Evolutionary conservation across 1,139 yeast species (phyloP), one percentile per base, ranked within the genome.

Genomic region (Yamadazyma mexicana): DNA sequence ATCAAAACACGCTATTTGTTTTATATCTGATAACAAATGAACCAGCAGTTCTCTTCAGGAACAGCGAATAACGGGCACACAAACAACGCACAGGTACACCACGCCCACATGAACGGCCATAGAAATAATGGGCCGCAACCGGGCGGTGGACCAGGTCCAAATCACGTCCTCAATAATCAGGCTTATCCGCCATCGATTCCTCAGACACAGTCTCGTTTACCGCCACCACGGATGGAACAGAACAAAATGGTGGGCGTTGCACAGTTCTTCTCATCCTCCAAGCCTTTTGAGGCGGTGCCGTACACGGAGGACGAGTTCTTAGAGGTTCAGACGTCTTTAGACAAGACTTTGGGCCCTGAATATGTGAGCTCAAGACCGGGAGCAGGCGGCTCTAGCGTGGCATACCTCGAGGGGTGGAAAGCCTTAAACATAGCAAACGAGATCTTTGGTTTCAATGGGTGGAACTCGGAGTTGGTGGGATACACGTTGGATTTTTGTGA

Each of bases 301-400:
- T 73, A 71, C 47, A 54, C 65, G 0, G 51, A 49, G 36, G 73
- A 68, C 33, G 82, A 77, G 42, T 55, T 61, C 12, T 50, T 51
- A 5, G 51, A 66, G 3, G 73, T 78, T 34, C 73, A 68, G 47
- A 49, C 49, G 17, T 66, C 70, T 15, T 62, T 85, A 31, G 80
- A 79, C 47, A 79, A 76, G 50, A 80, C 81, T 22, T 67, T 89
- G 25, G 98, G 98, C 0, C 97, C 98, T 0, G 98, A 91, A 59
- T 91, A 80, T 54, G 82, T 92, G 24, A 81, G 95, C 30, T 78
- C 79, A 36, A 73, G 98, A 31, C 83, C 91, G 2, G 94, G 91
- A 1, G 88, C 83, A 20, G 88, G 88, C 2, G 82, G 84, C 6
- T 71, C 71, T 32, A 69, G 75, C 38, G 87, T 85, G 4, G 80